Evolutionary conservation across 148 eudicot species (phyloP).

Genomic region (Chenopodium suecicum): DNA sequence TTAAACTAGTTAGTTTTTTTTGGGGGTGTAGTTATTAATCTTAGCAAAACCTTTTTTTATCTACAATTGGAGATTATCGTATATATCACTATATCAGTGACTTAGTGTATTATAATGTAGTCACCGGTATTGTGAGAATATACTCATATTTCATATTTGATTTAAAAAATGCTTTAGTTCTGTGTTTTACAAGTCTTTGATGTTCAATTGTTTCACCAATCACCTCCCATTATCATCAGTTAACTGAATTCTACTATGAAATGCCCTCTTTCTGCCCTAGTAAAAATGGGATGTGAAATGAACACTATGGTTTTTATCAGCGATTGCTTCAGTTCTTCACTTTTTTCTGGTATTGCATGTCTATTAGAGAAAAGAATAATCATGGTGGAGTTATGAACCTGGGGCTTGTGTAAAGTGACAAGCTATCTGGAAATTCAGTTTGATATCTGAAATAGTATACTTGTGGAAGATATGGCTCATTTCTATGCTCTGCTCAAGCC

Average conservation of each 20-base stretch:
- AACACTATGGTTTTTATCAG: neutral
- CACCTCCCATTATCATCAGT: too few species aligned
- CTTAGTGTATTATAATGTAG: too few species aligned
- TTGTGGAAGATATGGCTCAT: conserved; percentile 22
- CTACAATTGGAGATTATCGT: too few species aligned
- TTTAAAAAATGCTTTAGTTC: too few species aligned
- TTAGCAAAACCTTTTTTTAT: neutral
- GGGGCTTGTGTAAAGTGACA: neutral
- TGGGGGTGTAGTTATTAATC: neutral
- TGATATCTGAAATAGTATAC: neutral
- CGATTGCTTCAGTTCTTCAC: neutral
- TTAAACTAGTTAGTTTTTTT: neutral
- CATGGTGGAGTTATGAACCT: conserved; percentile 14
- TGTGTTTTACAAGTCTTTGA: too few species aligned
- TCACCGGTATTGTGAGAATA: too few species aligned
- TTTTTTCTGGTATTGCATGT: neutral
- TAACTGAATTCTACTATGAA: too few species aligned
- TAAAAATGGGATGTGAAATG: neutral
- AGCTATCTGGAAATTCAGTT: conserved; percentile 16
- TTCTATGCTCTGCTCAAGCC: conserved; percentile 26
- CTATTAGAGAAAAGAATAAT: neutral
- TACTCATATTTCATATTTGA: too few species aligned
- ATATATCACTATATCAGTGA: too few species aligned
- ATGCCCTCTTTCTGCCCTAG: too few species aligned
- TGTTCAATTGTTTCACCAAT: too few species aligned